Base-by-base conservation (phyloP, 2,329 filamentous ascomycete species). In the Pseudopyrenochaeta lycopersici region DNA sequence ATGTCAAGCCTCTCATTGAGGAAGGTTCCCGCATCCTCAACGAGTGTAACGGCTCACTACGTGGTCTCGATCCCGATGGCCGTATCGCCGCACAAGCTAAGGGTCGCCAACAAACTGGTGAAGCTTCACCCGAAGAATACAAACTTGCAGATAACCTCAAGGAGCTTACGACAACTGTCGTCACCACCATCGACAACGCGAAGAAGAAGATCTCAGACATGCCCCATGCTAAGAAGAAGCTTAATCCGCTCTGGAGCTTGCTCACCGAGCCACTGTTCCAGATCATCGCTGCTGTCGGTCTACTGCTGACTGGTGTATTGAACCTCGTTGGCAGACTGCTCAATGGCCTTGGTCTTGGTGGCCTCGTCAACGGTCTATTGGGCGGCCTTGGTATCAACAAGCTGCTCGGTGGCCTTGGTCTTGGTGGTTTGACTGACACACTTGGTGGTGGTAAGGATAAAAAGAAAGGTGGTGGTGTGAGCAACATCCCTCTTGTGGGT, bases 171-270 rank as follows among this genome's bases (percentile, higher is more conserved):
- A 88, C 88, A 17, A 88, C 86, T 21, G 90, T 97, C 18, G 88
- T 90, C 41, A 87, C 88, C 67, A 91, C 89, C 20, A 94, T 97
- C 64, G 92, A 97, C 71, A 88, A 89, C 60, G 90, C 90, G 21
- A 95, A 93, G 86, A 90, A 89, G 80, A 90, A 91, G 81, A 90
- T 97, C 56, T 87, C 90, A 70, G 90, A 91, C 71, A 95, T 97
- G 90, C 92, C 93, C 5, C 90, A 96, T 64, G 93, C 92, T 38
- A 96, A 97, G 88, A 94, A 96, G 84, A 88, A 94, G 81, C 84
- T 97, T 56, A 97, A 94, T 80, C 92, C 93, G 10, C 86, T 97
- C 27, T 96, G 92, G 92, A 87, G 82, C 27, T 81, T 97, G 43
- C 81, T 95, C 62, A 87, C 87, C 31, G 91, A 97, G 82, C 93